These are phyloP conservation scores for Monascus purpureus DNA, from an alignment of 495 filamentous ascomycete genomes.

Conservation along the genomic window DNA sequence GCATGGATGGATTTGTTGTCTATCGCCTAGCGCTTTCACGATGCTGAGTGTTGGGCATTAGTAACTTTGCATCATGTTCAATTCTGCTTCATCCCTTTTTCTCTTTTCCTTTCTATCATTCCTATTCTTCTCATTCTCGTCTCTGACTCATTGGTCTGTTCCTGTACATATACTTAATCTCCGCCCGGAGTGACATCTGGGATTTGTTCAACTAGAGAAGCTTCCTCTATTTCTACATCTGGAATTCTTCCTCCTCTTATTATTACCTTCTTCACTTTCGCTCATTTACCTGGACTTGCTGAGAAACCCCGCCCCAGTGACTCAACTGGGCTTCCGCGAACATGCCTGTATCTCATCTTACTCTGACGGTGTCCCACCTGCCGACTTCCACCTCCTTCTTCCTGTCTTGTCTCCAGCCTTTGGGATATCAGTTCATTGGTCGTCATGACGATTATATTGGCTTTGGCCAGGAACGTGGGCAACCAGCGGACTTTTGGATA, in stretches of 20 bases:
- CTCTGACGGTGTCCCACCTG: constrained; percentile 58
- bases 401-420: constrained; percentile 56
- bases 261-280: constrained; percentile 7
- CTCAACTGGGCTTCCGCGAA: constrained; percentile 2
- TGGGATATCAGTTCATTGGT: constrained; percentile 58
- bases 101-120: constrained; percentile 16
- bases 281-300: constrained; percentile 3
- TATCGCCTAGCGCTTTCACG: constrained; percentile 6
- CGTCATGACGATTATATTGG: constrained; percentile 39
- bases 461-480: constrained; percentile 37
- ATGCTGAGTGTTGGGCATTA: constrained; percentile 9
- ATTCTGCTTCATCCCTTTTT: constrained; percentile 11
- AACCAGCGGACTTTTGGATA: constrained; percentile 45
- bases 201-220: no score
- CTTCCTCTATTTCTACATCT: no score
- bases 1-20: background rate
- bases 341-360: constrained; percentile 47
- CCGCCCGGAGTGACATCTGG: no score
- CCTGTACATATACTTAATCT: no score
- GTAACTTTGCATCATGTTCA: constrained; percentile 18
- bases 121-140: constrained; percentile 3
- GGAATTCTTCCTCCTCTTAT: constrained; percentile 1
- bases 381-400: constrained; percentile 71
- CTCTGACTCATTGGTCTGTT: no score
- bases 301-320: constrained; percentile 5